phyloP scores from a whole-genome alignment of 176 grass and related monocot species.

The Musa itinerans region DNA sequence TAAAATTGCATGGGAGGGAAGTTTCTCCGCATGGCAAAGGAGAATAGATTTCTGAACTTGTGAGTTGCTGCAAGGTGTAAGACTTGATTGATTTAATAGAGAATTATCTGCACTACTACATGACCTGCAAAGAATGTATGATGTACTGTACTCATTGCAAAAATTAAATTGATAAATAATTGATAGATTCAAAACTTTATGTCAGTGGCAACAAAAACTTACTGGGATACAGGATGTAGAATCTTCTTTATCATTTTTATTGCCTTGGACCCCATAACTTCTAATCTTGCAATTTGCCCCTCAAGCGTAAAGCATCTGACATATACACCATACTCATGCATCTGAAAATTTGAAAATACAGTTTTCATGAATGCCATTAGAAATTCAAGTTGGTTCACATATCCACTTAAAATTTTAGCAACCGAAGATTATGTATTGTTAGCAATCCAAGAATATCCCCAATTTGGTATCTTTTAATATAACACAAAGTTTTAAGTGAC shows the following conservation, averaged over 20 bases:
- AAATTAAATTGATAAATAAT: neutral
- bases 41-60: slow-evolving; percentile 30
- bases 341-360: slow-evolving; percentile 29
- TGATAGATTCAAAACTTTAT: neutral
- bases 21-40: slow-evolving; percentile 32
- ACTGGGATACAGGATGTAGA: slow-evolving; percentile 44
- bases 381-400: neutral
- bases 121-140: slow-evolving; percentile 19
- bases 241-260: slow-evolving; percentile 48
- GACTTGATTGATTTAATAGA: slow-evolving; percentile 15
- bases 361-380: neutral
- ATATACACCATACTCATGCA: slow-evolving; percentile 31
- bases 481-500: no score
- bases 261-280: slow-evolving; percentile 65
- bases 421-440: no score
- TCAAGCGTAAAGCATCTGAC: slow-evolving; percentile 47
- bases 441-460: no score
- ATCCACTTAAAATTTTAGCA: no score
- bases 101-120: slow-evolving; percentile 22
- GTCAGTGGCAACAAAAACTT: slow-evolving; percentile 6
- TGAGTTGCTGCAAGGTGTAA: slow-evolving; percentile 21
- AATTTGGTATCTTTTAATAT: no score
- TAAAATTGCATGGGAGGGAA: slow-evolving; percentile 53
- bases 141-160: slow-evolving; percentile 2
- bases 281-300: slow-evolving; percentile 65